Percentiles rank a stretch among this genome's conserved stretches.
phyloP scores from a whole-genome alignment of 2,329 filamentous ascomycete species.

The Cercospora zeae-maydis region DNA sequence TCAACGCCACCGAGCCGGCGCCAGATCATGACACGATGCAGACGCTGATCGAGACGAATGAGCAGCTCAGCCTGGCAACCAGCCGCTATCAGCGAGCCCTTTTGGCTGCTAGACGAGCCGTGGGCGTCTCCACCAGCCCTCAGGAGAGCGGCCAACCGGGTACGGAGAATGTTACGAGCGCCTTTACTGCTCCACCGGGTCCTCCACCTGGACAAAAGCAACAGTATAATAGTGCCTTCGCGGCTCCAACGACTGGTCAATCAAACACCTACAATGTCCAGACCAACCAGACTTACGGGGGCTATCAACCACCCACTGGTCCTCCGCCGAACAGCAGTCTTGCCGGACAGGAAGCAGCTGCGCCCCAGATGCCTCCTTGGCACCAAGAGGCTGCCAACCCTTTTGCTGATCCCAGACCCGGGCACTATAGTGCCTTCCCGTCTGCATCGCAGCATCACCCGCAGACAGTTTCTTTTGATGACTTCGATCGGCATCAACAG shows the following conservation, averaged over 20 bases:
- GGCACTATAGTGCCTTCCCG: constrained; percentile 21
- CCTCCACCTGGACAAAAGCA: constrained; percentile 14
- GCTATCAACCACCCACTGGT: constrained; percentile 24
- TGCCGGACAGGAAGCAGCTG: constrained; percentile 13
- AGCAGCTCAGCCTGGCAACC: constrained; percentile 77
- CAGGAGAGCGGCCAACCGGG: constrained; percentile 16
- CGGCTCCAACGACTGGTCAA: neutral
- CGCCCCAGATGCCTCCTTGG: constrained; percentile 10
- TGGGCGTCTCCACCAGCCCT: constrained; percentile 32
- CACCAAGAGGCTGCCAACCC: constrained; percentile 35
- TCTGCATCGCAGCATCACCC: constrained; percentile 9
- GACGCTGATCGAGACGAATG: constrained; percentile 89
- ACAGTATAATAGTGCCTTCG: constrained; percentile 3
- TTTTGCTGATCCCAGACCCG: constrained; percentile 41
- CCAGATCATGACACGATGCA: constrained; percentile 94
- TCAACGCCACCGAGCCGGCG: constrained; percentile 69
- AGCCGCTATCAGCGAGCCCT: constrained; percentile 82
- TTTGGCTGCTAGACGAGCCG: constrained; percentile 53
- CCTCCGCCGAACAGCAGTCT: constrained; percentile 23
- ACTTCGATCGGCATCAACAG: constrained; percentile 14
- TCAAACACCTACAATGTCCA: constrained; percentile 1
- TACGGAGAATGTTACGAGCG: constrained; percentile 9
- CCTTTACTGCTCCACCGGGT: constrained; percentile 17
- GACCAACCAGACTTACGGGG: constrained; percentile 1
- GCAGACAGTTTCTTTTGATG: constrained; percentile 26